Evolutionary conservation across 2,329 filamentous ascomycete species (phyloP).

Genomic region (Calonectria multiphialidica): DNA sequence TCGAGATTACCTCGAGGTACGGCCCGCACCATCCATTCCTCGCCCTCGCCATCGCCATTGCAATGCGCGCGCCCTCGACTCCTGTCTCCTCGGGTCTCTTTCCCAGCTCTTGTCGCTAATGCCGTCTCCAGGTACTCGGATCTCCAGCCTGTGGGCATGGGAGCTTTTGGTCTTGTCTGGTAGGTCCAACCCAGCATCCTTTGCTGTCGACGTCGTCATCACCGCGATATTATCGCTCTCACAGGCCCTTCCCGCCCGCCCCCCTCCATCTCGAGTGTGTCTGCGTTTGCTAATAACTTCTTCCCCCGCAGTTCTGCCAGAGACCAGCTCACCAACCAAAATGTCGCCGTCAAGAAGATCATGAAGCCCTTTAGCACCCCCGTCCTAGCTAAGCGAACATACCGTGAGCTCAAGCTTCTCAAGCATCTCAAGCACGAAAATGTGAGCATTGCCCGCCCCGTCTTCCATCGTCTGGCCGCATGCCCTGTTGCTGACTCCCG

Average conservation of each 20-base stretch:
- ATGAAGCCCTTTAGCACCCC: slow-evolving; percentile 99
- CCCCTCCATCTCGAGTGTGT: not conserved
- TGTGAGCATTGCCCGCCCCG: slow-evolving; percentile 60
- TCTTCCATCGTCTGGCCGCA: not conserved
- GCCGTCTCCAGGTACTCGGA: slow-evolving; percentile 83
- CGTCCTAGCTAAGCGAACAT: slow-evolving; percentile 96
- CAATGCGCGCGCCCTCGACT: not conserved
- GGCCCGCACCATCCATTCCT: slow-evolving; percentile 15
- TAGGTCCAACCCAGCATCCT: slow-evolving; percentile 58
- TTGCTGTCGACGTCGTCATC: slow-evolving; percentile 15
- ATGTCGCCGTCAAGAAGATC: slow-evolving; percentile 99
- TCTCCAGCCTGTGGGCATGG: slow-evolving; percentile 98
- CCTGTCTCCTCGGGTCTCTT: not conserved
- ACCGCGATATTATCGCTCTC: not conserved
- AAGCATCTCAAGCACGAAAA: slow-evolving; percentile 99
- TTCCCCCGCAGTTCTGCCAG: slow-evolving; percentile 81
- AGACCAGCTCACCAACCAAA: slow-evolving; percentile 96
- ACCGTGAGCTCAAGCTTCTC: slow-evolving; percentile 95
- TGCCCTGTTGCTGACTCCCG: slow-evolving; percentile 17
- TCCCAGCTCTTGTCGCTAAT: slow-evolving; percentile 25
- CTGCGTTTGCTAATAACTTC: slow-evolving; percentile 12
- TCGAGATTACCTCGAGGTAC: slow-evolving; percentile 99
- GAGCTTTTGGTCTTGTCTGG: slow-evolving; percentile 98
- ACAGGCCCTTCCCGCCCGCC: not conserved
- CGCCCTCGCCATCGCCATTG: not conserved